Conservation (phyloP, 2,329 filamentous ascomycete species). For the Dactylellina drechsleri region DNA sequence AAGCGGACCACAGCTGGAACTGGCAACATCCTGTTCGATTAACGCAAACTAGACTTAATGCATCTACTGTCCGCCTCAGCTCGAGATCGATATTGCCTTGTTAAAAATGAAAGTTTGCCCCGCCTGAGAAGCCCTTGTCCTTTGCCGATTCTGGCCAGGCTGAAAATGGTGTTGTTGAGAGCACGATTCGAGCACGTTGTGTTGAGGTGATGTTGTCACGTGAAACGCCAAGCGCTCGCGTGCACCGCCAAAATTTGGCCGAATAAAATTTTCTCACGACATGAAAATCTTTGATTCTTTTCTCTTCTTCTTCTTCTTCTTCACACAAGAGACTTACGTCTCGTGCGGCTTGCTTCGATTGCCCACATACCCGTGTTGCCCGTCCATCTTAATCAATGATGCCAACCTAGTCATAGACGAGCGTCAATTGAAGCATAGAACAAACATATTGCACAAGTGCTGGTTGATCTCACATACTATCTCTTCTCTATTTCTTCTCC, state of each 20-base stretch:
- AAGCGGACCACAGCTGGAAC: background rate
- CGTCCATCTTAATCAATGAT: constrained; percentile 58
- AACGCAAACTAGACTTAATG: constrained; percentile 21
- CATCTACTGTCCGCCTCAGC: constrained; percentile 17
- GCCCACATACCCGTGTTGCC: constrained; percentile 58
- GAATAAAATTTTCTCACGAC: constrained; percentile 44
- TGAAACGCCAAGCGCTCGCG: constrained; percentile 46
- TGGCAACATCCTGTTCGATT: constrained; percentile 6
- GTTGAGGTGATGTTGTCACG: constrained; percentile 35
- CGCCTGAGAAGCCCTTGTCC: background rate
- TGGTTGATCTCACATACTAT: constrained; percentile 45
- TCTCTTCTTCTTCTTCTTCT: constrained; percentile 53
- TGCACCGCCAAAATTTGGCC: constrained; percentile 21
- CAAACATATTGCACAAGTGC: constrained; percentile 58
- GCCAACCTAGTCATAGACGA: constrained; percentile 55
- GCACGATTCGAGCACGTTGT: constrained; percentile 7
- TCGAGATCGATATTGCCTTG: constrained; percentile 12
- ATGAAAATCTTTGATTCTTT: constrained; percentile 48
- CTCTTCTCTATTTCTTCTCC: constrained; percentile 52
- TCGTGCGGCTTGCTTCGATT: constrained; percentile 58
- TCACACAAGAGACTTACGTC: constrained; percentile 51
- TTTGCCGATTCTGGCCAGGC: too few relatives aligned
- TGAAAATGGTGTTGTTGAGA: background rate
- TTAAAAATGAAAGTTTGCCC: constrained; percentile 13
- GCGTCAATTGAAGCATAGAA: constrained; percentile 59